Conservation (phyloP, 2,329 filamentous ascomycete species). For the Cladosporium velox region DNA sequence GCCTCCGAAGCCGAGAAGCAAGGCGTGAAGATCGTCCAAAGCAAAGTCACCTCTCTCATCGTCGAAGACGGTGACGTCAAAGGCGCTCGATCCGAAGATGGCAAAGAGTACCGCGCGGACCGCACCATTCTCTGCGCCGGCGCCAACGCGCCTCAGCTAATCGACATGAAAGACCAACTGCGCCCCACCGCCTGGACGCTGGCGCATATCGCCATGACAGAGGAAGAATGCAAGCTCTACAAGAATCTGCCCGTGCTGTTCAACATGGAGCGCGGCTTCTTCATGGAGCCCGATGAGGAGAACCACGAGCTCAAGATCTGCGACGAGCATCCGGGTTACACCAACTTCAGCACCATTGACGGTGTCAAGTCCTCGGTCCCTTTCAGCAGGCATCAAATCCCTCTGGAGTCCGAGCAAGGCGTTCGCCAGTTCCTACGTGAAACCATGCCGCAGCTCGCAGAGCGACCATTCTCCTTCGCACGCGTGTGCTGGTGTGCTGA, state of each 20-base stretch:
- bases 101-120: slow-evolving; percentile 44
- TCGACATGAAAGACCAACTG: slow-evolving; percentile 56
- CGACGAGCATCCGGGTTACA: slow-evolving; percentile 61
- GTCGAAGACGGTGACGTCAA: slow-evolving; percentile 41
- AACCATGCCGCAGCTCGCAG: slow-evolving; percentile 56
- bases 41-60: slow-evolving; percentile 44
- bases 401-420: slow-evolving; percentile 49
- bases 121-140: slow-evolving; percentile 53
- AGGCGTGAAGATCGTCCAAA: slow-evolving; percentile 52
- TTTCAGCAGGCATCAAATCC: slow-evolving; percentile 51
- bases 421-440: slow-evolving; percentile 53
- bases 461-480: slow-evolving; percentile 52
- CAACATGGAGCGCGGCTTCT: slow-evolving; percentile 53
- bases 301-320: slow-evolving; percentile 52
- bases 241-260: slow-evolving; percentile 53
- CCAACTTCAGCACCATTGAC: slow-evolving; percentile 45
- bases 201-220: slow-evolving; percentile 52
- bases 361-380: slow-evolving; percentile 42
- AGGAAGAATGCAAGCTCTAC: slow-evolving; percentile 49
- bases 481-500: slow-evolving; percentile 61
- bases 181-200: slow-evolving; percentile 59
- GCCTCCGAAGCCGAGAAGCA: slow-evolving; percentile 48
- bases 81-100: slow-evolving; percentile 49
- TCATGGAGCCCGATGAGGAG: slow-evolving; percentile 53
- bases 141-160: slow-evolving; percentile 48